These are phyloP conservation scores for Collybia sordida DNA, from an alignment of 768 basidiomycete species.

Conservation along the genomic window DNA sequence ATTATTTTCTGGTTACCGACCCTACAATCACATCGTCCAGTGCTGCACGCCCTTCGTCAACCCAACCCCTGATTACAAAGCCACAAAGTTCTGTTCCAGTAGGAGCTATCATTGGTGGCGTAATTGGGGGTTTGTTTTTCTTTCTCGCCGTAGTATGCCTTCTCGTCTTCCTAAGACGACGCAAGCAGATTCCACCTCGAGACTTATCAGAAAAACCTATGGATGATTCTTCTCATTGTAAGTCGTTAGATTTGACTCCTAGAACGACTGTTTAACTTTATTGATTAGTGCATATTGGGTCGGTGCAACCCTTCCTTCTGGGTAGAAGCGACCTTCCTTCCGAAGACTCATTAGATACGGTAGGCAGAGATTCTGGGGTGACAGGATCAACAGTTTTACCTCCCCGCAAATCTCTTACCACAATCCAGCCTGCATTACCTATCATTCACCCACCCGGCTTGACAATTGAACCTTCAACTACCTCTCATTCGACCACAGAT, in stretches of 20 bases:
- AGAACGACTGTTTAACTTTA: not conserved
- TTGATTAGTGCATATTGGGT: not conserved
- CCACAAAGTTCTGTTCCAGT: constrained; percentile 8
- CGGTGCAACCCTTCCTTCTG: constrained; percentile 6
- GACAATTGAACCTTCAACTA: not conserved
- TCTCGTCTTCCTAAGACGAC: constrained; percentile 21
- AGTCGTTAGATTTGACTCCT: not conserved
- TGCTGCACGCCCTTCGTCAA: constrained; percentile 4
- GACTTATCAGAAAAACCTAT: too few relatives aligned
- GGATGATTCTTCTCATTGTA: too few relatives aligned
- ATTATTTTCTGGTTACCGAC: constrained; percentile 33
- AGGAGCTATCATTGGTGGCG: constrained; percentile 29
- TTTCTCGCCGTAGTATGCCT: constrained; percentile 14
- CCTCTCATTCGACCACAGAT: not conserved
- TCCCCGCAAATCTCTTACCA: not conserved
- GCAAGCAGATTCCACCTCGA: not conserved
- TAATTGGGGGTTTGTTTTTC: constrained; percentile 24
- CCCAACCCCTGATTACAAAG: constrained; percentile 4
- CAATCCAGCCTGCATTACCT: not conserved
- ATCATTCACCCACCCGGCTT: not conserved
- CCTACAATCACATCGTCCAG: constrained; percentile 17
- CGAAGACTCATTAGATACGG: not conserved
- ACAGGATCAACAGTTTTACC: constrained; percentile 1
- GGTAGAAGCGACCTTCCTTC: not conserved
- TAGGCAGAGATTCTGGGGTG: not conserved